phyloP scores from a whole-genome alignment of 1,284 basidiomycete species.

The Tilletia caries region DNA sequence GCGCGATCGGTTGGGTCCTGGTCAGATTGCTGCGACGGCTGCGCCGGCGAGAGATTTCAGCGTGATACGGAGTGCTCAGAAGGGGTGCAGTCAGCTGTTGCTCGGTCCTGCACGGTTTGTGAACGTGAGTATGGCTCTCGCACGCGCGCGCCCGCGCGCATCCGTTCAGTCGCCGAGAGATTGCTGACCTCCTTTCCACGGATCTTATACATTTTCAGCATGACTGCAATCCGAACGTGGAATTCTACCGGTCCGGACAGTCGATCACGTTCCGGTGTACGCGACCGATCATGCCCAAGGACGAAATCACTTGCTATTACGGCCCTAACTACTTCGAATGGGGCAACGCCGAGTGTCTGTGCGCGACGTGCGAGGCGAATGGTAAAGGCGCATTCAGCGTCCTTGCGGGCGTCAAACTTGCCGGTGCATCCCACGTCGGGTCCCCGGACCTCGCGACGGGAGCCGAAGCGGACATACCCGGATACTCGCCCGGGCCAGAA shows the following conservation, averaged over 20 bases:
- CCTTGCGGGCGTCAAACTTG: neutral
- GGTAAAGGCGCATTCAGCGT: slow-evolving; percentile 61
- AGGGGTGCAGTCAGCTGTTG: slow-evolving; percentile 87
- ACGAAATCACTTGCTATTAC: slow-evolving; percentile 69
- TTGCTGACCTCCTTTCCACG: neutral
- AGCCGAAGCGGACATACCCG: neutral
- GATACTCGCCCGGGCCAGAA: neutral
- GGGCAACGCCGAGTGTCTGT: slow-evolving; percentile 80
- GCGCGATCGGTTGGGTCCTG: neutral
- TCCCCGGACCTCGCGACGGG: neutral
- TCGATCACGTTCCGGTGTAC: slow-evolving; percentile 85
- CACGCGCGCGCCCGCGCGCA: neutral
- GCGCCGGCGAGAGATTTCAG: slow-evolving; percentile 68
- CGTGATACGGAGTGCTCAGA: slow-evolving; percentile 81
- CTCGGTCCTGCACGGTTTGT: slow-evolving; percentile 89
- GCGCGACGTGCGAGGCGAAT: slow-evolving; percentile 78
- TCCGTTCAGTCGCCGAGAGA: no score
- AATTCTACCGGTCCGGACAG: slow-evolving; percentile 77
- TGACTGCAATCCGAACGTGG: slow-evolving; percentile 84
- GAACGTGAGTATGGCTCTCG: slow-evolving; percentile 66
- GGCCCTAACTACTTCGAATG: slow-evolving; percentile 67
- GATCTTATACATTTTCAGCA: slow-evolving; percentile 60
- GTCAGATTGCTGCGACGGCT: slow-evolving; percentile 13
- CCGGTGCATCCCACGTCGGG: neutral
- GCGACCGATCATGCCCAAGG: slow-evolving; percentile 72